These are phyloP conservation scores for Olyra latifolia DNA, from an alignment of 176 grass and related monocot species.

Conservation along the genomic window DNA sequence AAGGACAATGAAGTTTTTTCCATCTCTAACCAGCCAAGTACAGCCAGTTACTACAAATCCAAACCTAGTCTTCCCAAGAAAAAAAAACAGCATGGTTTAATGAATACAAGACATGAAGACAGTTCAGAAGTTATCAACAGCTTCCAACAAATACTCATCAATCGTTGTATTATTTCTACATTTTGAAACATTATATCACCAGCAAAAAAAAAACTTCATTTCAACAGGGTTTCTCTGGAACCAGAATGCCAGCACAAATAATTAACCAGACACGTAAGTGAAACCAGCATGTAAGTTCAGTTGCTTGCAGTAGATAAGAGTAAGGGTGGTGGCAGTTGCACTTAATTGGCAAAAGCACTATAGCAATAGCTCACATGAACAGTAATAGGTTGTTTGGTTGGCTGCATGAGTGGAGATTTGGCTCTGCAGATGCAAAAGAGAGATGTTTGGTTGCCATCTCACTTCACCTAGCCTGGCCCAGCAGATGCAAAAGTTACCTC, in stretches of 20 bases:
- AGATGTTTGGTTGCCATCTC: too few relatives aligned
- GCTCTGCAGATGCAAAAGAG: too few relatives aligned
- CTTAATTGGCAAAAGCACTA: constrained; percentile 1
- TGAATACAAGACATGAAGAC: neutral
- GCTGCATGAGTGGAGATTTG: too few relatives aligned
- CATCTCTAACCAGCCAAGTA: constrained; percentile 24
- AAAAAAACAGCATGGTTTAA: neutral
- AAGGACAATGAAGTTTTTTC: neutral
- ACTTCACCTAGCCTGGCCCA: too few relatives aligned
- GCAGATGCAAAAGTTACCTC: too few relatives aligned
- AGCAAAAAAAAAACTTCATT: neutral
- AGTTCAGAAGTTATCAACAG: neutral
- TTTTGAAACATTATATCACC: constrained; percentile 21
- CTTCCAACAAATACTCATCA: constrained; percentile 10
- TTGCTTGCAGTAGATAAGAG: neutral
- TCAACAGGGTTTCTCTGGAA: neutral
- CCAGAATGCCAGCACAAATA: constrained; percentile 2
- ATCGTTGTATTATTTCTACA: neutral
- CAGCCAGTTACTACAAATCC: constrained; percentile 1
- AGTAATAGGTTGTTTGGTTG: too few relatives aligned
- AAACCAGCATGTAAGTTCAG: constrained; percentile 13
- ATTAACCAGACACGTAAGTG: neutral
- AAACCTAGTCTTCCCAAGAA: neutral
- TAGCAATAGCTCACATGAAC: neutral
- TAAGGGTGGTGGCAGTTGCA: constrained; percentile 6